Conservation (phyloP, 2,329 filamentous ascomycete species). For the Cryphonectria japonica region DNA sequence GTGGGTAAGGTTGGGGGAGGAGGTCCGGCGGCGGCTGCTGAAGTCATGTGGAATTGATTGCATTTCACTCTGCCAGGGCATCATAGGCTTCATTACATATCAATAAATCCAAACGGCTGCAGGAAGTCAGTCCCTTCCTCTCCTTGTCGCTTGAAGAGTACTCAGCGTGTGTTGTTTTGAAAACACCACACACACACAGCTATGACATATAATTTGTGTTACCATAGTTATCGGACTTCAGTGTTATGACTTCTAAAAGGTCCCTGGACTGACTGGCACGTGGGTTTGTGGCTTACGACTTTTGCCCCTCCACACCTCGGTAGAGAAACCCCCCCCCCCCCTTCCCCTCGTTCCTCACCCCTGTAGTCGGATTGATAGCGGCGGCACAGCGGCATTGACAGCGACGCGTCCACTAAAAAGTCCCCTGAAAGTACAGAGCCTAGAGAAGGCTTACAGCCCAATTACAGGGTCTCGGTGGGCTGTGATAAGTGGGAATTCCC, state of each 20-base stretch:
- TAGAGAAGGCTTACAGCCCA: neutral
- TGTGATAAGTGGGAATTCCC: neutral
- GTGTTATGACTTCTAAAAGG: neutral
- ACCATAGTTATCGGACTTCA: neutral
- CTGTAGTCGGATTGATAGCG: neutral
- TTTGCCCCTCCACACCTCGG: slow-evolving; percentile 11
- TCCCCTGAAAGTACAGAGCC: neutral
- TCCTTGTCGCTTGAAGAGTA: too few species aligned
- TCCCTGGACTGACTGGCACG: neutral
- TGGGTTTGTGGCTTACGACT: neutral
- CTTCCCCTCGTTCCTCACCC: neutral
- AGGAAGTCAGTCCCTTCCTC: neutral
- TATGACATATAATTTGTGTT: neutral
- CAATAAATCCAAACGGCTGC: neutral
- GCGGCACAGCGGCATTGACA: neutral
- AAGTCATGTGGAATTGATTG: neutral
- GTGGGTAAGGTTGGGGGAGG: neutral
- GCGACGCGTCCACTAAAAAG: slow-evolving; percentile 1
- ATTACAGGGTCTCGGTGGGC: neutral
- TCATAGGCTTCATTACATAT: neutral
- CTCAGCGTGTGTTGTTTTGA: too few species aligned
- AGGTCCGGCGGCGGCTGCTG: neutral
- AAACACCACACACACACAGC: too few species aligned
- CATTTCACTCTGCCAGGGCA: neutral
- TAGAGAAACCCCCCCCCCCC: neutral